Evolutionary conservation across 169 alveolate species (phyloP).

Genomic region (Ichthyophthirius multifiliis): DNA sequence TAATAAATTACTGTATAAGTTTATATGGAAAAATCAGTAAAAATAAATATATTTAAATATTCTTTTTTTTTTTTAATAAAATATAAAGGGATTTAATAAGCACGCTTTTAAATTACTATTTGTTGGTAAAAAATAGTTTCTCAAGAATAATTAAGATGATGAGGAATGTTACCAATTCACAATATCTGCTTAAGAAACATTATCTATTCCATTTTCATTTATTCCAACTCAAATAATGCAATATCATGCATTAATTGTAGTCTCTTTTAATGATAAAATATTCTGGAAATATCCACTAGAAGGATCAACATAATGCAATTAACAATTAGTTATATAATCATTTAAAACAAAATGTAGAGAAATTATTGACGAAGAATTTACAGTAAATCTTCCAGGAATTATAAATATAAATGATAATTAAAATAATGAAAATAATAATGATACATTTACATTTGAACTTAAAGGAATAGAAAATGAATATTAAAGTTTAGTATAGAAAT

Average conservation of each 20-base stretch:
- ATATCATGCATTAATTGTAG: constrained; percentile 64
- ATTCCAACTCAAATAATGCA: constrained; percentile 76
- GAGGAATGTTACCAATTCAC: constrained; percentile 10
- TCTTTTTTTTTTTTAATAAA: no score
- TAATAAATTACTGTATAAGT: constrained; percentile 78
- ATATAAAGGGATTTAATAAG: no score
- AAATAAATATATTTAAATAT: no score
- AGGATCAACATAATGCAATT: constrained; percentile 81
- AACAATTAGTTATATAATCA: constrained; percentile 64
- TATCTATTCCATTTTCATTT: constrained; percentile 79
- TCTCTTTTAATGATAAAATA: constrained; percentile 69
- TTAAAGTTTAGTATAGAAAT: constrained; percentile 8
- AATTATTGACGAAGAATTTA: constrained; percentile 10
- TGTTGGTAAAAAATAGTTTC: constrained; percentile 53
- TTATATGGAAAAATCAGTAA: constrained; percentile 71
- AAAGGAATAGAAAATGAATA: constrained; percentile 11
- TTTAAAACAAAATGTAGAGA: constrained; percentile 61
- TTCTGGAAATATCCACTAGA: constrained; percentile 81
- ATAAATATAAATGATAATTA: no score
- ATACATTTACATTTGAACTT: constrained; percentile 37
- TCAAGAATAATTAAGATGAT: no score
- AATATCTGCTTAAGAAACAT: constrained; percentile 61
- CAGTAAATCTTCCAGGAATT: constrained; percentile 28
- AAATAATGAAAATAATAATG: no score
- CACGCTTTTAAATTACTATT: constrained; percentile 48